Percentiles rank a stretch among this genome's conserved stretches.
These are phyloP conservation scores for Penicillium sp. DNA, from an alignment of 2,329 filamentous ascomycete genomes.

Conservation along the genomic window DNA sequence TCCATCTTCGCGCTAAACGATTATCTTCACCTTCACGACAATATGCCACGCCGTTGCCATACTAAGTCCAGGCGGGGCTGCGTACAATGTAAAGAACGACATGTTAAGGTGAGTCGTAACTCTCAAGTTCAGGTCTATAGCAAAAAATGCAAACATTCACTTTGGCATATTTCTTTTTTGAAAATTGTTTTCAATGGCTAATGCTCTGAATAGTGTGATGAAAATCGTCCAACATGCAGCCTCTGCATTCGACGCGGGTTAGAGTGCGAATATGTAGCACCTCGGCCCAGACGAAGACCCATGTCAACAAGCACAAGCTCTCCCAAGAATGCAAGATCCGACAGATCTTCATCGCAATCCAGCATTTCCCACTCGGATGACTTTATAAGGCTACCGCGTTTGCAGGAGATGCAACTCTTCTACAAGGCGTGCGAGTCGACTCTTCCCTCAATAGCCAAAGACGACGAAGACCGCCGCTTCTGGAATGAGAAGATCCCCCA, in stretches of 20 bases:
- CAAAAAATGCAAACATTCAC: not conserved
- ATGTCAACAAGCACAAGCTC: not conserved
- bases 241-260: conserved; percentile 9
- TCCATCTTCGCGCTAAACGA: not conserved
- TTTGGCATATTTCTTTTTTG: not conserved
- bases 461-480: conserved; percentile 8
- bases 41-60: conserved; percentile 13
- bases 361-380: not conserved
- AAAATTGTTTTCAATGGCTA: not conserved
- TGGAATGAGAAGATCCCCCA: conserved; percentile 7
- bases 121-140: not conserved
- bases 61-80: conserved; percentile 13
- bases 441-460: conserved; percentile 7
- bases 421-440: conserved; percentile 4
- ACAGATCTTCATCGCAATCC: conserved; percentile 1
- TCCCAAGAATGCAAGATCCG: not conserved
- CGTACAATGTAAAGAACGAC: conserved; percentile 13
- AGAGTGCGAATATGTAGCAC: conserved; percentile 8
- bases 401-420: conserved; percentile 11
- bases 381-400: not conserved
- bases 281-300: conserved; percentile 6
- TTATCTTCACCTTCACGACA: not conserved
- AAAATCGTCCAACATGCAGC: conserved; percentile 8
- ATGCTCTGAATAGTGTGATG: conserved; percentile 4
- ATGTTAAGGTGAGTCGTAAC: conserved; percentile 9